These are phyloP conservation scores for Scenedesmus sp. DNA, from an alignment of 163 green algal genomes.

Conservation along the genomic window DNA sequence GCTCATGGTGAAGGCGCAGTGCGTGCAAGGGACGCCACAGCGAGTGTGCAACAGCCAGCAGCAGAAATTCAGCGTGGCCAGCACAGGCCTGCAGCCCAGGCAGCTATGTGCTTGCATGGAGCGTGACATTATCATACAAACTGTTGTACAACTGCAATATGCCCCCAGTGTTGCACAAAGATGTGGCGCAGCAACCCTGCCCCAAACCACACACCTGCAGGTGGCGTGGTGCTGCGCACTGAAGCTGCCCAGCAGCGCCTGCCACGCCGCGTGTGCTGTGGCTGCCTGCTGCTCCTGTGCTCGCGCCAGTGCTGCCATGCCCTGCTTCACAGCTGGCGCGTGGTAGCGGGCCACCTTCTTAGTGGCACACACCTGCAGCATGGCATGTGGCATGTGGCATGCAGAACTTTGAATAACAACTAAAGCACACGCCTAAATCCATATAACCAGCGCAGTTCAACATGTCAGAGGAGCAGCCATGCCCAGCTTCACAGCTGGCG, in stretches of 20 bases:
- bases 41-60: too few relatives aligned
- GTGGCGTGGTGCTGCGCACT: constrained; percentile 26
- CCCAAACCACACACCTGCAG: neutral
- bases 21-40: too few relatives aligned
- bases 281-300: constrained; percentile 68
- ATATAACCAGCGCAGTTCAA: too few relatives aligned
- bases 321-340: constrained; percentile 78
- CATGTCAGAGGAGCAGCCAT: too few relatives aligned
- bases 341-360: constrained; percentile 76
- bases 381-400: neutral
- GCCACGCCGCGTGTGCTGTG: constrained; percentile 40
- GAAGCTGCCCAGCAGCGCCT: constrained; percentile 41
- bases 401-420: too few relatives aligned
- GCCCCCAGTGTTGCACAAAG: neutral
- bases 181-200: too few relatives aligned
- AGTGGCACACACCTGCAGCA: constrained; percentile 57
- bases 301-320: constrained; percentile 66
- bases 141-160: too few relatives aligned
- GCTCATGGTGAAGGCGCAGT: neutral
- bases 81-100: too few relatives aligned
- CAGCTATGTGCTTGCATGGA: too few relatives aligned
- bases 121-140: too few relatives aligned
- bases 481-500: constrained; percentile 77
- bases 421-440: too few relatives aligned
- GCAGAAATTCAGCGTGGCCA: too few relatives aligned